phyloP scores from a whole-genome alignment of 1,284 basidiomycete species.

The Pseudozyma sp. region DNA sequence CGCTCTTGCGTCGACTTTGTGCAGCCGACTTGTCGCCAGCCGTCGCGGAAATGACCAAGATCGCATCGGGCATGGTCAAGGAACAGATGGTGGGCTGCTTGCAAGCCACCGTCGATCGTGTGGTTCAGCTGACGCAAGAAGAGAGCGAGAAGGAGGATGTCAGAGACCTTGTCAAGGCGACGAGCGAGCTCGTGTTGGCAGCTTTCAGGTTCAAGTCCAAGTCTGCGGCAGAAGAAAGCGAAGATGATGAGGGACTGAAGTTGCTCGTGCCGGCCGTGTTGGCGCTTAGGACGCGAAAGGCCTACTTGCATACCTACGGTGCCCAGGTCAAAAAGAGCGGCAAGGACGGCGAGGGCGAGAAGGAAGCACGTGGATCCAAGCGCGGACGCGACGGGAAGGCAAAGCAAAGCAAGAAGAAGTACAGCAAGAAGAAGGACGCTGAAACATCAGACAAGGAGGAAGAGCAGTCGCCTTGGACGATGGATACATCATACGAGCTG shows the following conservation, averaged over 20 bases:
- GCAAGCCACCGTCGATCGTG: conserved; percentile 33
- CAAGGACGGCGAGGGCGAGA: conserved; percentile 7
- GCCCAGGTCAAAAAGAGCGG: conserved; percentile 18
- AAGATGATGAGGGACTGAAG: conserved; percentile 18
- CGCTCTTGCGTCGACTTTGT: conserved; percentile 33
- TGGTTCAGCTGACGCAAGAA: conserved; percentile 8
- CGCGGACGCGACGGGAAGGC: conserved; percentile 25
- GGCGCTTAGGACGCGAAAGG: conserved; percentile 45
- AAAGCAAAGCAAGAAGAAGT: conserved; percentile 16
- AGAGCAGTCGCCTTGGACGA: conserved; percentile 16
- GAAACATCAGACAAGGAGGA: conserved; percentile 17
- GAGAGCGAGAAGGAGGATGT: conserved; percentile 1
- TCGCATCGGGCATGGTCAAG: conserved; percentile 39
- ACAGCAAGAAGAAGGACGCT: conserved; percentile 15
- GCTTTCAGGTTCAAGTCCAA: conserved; percentile 22
- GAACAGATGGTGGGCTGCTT: conserved; percentile 40
- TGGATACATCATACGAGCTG: conserved; percentile 27
- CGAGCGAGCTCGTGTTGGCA: conserved; percentile 24
- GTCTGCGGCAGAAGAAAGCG: not conserved
- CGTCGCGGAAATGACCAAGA: conserved; percentile 27
- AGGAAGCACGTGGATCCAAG: conserved; percentile 14
- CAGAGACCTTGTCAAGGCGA: conserved; percentile 24
- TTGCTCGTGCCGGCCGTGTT: conserved; percentile 39
- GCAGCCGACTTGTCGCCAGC: conserved; percentile 1
- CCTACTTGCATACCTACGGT: conserved; percentile 38